Evolutionary conservation across 768 basidiomycete species (phyloP).

Genomic region (Lactarius evosmus): DNA sequence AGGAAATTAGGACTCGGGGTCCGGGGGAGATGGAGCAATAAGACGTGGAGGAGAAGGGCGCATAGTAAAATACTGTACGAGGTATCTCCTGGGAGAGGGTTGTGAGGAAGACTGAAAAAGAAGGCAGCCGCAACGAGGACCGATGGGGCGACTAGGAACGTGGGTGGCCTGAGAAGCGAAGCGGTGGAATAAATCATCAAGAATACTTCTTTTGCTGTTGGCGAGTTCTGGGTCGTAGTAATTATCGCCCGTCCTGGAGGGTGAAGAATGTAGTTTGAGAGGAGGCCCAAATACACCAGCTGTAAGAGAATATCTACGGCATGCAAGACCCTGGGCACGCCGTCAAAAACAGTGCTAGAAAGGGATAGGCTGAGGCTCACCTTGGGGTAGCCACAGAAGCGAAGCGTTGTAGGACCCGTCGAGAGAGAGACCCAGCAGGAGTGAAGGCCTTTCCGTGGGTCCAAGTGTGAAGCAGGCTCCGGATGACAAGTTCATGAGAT

Average conservation of each 20-base stretch:
- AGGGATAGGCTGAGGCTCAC: constrained; percentile 32
- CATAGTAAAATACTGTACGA: constrained; percentile 44
- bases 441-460: constrained; percentile 12
- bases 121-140: constrained; percentile 43
- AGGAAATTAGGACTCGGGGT: constrained; percentile 47
- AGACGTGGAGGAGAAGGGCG: constrained; percentile 41
- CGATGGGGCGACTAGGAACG: constrained; percentile 37
- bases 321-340: constrained; percentile 41
- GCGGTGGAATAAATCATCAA: constrained; percentile 42
- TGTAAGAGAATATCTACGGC: constrained; percentile 42
- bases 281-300: constrained; percentile 40
- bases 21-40: constrained; percentile 47
- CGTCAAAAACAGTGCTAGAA: background rate
- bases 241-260: constrained; percentile 40
- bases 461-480: constrained; percentile 25
- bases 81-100: constrained; percentile 41
- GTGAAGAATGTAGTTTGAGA: constrained; percentile 36
- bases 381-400: constrained; percentile 46
- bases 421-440: constrained; percentile 9
- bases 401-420: constrained; percentile 31
- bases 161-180: constrained; percentile 36
- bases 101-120: constrained; percentile 40
- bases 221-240: constrained; percentile 24
- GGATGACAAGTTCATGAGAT: constrained; percentile 22
- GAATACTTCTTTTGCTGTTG: constrained; percentile 38